Conservation (phyloP, 371 early-diverging fungal genomes). For the Haplosporangium sp. region DNA sequence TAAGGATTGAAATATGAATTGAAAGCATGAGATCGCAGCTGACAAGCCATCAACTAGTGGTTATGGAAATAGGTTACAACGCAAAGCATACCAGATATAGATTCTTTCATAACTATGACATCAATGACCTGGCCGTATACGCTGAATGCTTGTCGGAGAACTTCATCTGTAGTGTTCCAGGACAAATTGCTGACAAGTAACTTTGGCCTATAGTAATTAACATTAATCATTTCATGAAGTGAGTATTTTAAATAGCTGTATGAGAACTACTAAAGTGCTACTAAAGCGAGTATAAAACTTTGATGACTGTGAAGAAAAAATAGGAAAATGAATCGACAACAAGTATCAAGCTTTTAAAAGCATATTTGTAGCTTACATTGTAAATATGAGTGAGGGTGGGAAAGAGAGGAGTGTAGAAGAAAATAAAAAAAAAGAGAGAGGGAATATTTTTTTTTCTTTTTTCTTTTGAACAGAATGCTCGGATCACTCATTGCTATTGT, state of each 20-base stretch:
- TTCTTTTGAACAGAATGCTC: too few species aligned
- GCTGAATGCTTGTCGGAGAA: slow-evolving; percentile 63
- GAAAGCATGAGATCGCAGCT: too few species aligned
- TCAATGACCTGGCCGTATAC: slow-evolving; percentile 57
- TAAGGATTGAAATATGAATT: too few species aligned
- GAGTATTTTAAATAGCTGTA: too few species aligned
- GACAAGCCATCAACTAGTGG: too few species aligned
- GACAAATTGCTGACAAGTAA: slow-evolving; percentile 53
- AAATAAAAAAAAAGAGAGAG: not conserved
- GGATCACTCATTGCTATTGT: too few species aligned
- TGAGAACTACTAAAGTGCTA: too few species aligned
- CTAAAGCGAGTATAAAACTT: too few species aligned
- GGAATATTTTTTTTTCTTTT: not conserved
- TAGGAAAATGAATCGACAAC: not conserved
- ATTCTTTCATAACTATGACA: slow-evolving; percentile 62
- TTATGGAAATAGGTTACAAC: not conserved
- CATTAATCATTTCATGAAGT: too few species aligned
- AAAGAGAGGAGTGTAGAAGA: not conserved
- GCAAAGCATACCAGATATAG: slow-evolving; percentile 54
- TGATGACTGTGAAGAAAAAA: not conserved
- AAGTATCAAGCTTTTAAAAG: not conserved
- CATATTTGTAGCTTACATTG: slow-evolving; percentile 22
- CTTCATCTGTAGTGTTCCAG: slow-evolving; percentile 70
- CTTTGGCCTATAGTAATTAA: too few species aligned
- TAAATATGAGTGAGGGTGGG: not conserved